Percentiles rank a stretch among this genome's conserved stretches.
phyloP scores from a whole-genome alignment of 805 yeast species.

The Debaryomyces hansenii region DNA sequence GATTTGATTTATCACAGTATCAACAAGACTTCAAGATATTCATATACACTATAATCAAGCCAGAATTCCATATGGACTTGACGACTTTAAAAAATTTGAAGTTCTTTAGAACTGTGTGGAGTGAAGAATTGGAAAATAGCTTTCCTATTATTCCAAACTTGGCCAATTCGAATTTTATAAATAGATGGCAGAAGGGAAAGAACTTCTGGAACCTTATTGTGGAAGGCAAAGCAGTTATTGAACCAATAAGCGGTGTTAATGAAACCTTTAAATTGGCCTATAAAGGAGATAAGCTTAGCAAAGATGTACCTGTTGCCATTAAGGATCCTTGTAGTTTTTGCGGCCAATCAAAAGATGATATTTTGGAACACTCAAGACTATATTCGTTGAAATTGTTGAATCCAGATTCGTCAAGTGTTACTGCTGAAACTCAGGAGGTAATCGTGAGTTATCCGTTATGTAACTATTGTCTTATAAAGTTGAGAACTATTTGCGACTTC shows the following conservation, averaged over 20 bases:
- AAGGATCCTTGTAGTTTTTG: slow-evolving; percentile 78
- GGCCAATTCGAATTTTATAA: slow-evolving; percentile 53
- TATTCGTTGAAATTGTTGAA: slow-evolving; percentile 60
- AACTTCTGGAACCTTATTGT: slow-evolving; percentile 64
- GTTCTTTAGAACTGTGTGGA: slow-evolving; percentile 62
- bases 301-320: slow-evolving; percentile 63
- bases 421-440: slow-evolving; percentile 25
- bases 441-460: slow-evolving; percentile 66
- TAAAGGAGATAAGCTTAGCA: slow-evolving; percentile 14
- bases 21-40: slow-evolving; percentile 45
- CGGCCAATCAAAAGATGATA: slow-evolving; percentile 72
- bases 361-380: slow-evolving; percentile 74
- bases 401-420: slow-evolving; percentile 18
- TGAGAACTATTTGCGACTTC: slow-evolving; percentile 81
- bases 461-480: slow-evolving; percentile 73
- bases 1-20: slow-evolving; percentile 47
- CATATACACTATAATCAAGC: slow-evolving; percentile 29
- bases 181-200: slow-evolving; percentile 43
- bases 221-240: slow-evolving; percentile 79
- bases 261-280: slow-evolving; percentile 60
- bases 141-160: slow-evolving; percentile 32
- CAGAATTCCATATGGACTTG: slow-evolving; percentile 37
- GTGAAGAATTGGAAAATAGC: slow-evolving; percentile 71
- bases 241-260: slow-evolving; percentile 83
- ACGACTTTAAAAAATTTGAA: slow-evolving; percentile 48